Percentiles rank a stretch among this genome's conserved stretches.
Conservation (phyloP, 768 basidiomycete species). For the Calocybe indica region DNA sequence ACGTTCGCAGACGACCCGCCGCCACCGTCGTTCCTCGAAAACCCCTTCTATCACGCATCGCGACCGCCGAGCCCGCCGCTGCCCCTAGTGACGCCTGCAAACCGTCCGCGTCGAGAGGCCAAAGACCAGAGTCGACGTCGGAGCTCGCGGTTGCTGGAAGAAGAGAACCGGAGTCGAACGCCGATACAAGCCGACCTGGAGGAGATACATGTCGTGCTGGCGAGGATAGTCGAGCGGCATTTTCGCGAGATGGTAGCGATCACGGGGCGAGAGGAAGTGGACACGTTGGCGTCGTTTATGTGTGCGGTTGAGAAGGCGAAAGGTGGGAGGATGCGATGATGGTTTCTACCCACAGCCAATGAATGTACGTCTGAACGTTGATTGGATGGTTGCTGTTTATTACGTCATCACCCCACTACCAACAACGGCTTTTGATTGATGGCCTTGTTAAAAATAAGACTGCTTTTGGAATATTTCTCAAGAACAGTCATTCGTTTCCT, state of each 20-base stretch:
- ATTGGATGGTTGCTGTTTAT: no score
- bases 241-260: slow-evolving; percentile 53
- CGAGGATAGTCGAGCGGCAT: slow-evolving; percentile 66
- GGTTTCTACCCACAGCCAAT: no score
- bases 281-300: slow-evolving; percentile 80
- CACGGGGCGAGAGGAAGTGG: slow-evolving; percentile 63
- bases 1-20: slow-evolving; percentile 63
- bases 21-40: slow-evolving; percentile 54
- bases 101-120: slow-evolving; percentile 65
- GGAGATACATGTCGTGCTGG: slow-evolving; percentile 63
- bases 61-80: slow-evolving; percentile 45
- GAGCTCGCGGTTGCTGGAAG: slow-evolving; percentile 70
- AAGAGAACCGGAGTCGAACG: slow-evolving; percentile 46
- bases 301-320: slow-evolving; percentile 63
- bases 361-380: no score
- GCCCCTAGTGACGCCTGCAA: slow-evolving; percentile 48
- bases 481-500: no score
- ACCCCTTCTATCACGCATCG: slow-evolving; percentile 37
- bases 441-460: no score
- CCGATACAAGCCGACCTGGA: slow-evolving; percentile 67
- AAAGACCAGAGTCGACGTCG: slow-evolving; percentile 56
- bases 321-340: slow-evolving; percentile 18
- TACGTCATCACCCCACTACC: no score
- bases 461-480: no score
- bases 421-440: no score